A percentile compares a stretch with the other conserved stretches of the same genome.
Evolutionary conservation across 2,329 filamentous ascomycete species (phyloP).

Genomic region (Uncinocarpus reesii): DNA sequence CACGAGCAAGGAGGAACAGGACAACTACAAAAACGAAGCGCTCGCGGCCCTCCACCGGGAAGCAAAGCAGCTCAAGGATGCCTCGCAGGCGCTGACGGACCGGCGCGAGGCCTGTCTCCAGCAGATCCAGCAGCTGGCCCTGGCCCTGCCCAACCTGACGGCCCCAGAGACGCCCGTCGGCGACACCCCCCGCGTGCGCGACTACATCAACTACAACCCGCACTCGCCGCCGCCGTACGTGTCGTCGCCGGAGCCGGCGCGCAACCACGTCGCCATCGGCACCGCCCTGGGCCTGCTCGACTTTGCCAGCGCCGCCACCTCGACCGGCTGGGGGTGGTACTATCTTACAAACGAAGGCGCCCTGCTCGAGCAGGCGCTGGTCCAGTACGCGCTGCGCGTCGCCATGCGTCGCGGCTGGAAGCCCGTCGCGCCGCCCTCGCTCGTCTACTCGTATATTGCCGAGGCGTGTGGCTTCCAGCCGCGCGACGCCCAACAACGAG

Average conservation of each 20-base stretch:
- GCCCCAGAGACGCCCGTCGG: slow-evolving; percentile 64
- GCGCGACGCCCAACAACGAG: slow-evolving; percentile 76
- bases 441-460: slow-evolving; percentile 87
- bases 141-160: slow-evolving; percentile 78
- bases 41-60: slow-evolving; percentile 27
- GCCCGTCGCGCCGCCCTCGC: slow-evolving; percentile 69
- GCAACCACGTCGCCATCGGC: slow-evolving; percentile 79
- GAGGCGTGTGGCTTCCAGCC: slow-evolving; percentile 90
- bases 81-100: slow-evolving; percentile 25
- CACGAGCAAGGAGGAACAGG: slow-evolving; percentile 6
- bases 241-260: slow-evolving; percentile 19
- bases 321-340: slow-evolving; percentile 96
- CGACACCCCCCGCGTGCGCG: slow-evolving; percentile 53
- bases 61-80: slow-evolving; percentile 32
- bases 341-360: slow-evolving; percentile 87
- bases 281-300: slow-evolving; percentile 79
- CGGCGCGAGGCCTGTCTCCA: slow-evolving; percentile 30
- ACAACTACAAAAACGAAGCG: slow-evolving; percentile 15
- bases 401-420: slow-evolving; percentile 67
- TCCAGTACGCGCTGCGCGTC: slow-evolving; percentile 71
- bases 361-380: slow-evolving; percentile 83
- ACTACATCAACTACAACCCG: slow-evolving; percentile 67
- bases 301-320: slow-evolving; percentile 68
- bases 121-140: slow-evolving; percentile 64
- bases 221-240: slow-evolving; percentile 30